Percentiles rank a stretch among this genome's conserved stretches.
These are phyloP conservation scores for Colletotrichum lentis DNA, from an alignment of 2,329 filamentous ascomycete genomes.

Conservation along the genomic window DNA sequence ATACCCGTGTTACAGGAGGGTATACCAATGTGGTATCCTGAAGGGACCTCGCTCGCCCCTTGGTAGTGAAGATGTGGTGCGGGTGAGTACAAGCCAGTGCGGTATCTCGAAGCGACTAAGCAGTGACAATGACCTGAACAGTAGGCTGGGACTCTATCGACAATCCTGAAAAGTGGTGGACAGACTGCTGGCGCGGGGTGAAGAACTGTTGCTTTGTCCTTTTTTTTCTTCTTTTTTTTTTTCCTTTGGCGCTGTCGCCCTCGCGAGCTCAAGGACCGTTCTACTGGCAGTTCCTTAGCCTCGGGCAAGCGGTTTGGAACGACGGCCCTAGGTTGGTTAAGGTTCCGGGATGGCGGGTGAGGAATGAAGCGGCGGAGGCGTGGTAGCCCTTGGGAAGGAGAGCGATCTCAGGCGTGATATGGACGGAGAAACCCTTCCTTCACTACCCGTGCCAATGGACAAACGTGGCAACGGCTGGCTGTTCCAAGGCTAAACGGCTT, in stretches of 20 bases:
- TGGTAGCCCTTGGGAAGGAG: conserved; percentile 25
- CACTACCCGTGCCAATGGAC: conserved; percentile 19
- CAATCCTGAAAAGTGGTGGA: conserved; percentile 25
- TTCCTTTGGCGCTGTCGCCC: conserved; percentile 25
- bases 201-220: conserved; percentile 7
- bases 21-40: conserved; percentile 9
- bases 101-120: conserved; percentile 1
- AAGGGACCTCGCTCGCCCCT: background rate
- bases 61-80: conserved; percentile 13
- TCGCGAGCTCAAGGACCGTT: conserved; percentile 7
- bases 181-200: conserved; percentile 30
- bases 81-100: background rate
- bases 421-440: conserved; percentile 1
- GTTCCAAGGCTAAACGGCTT: conserved; percentile 8
- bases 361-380: conserved; percentile 29
- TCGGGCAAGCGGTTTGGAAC: conserved; percentile 32
- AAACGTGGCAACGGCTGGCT: conserved; percentile 33
- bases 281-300: conserved; percentile 30
- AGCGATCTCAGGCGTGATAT: conserved; percentile 25
- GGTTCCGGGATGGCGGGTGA: conserved; percentile 37
- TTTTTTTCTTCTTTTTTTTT: background rate
- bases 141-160: conserved; percentile 7
- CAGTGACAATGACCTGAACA: conserved; percentile 10
- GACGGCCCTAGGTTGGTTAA: conserved; percentile 27
- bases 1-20: conserved; percentile 13